Evolutionary conservation across 2,329 filamentous ascomycete genomes (phyloP), one percentile per base, ranked within the genome.

Genomic region (Fusarium newnesense): DNA sequence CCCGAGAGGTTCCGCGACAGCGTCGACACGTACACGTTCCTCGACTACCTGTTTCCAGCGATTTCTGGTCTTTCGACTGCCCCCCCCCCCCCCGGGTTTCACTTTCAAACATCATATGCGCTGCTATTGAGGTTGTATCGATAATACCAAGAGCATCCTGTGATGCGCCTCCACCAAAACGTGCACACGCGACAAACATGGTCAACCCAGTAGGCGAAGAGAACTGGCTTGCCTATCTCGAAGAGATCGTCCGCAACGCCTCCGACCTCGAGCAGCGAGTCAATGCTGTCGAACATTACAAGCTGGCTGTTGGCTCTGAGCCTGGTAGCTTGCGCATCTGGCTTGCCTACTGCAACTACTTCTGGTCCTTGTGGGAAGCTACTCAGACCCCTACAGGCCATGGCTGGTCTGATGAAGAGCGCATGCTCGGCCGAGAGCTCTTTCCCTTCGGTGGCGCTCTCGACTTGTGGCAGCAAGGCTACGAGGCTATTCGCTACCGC

Each of bases 311-410:
- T 28, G 83, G 84, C 65, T 91, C 93, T 59, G 93, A 96, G 81
- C 92, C 92, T 16, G 91, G 88, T 74, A 95, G 93, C 76, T 85
- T 92, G 67, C 90, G 89, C 71, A 84, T 96, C 44, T 96, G 94
- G 94, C 87, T 91, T 67, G 87, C 90, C 34, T 96, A 95, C 79
- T 94, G 92, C 81, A 91, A 95, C 76, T 96, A 92, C 82, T 90
- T 95, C 71, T 91, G 92, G 86, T 88, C 89, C 26, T 89, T 95
- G 16, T 91, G 93, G 80, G 86, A 87, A 58, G 89, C 89, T 73
- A 90, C 89, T 76, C 89, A 91, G 79, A 87, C 81, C 46, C 80
- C 86, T 60, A 86, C 88, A 61, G 83, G 86, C 26, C 60, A 74
- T 63, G 85, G 84, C 46, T 90, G 90, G 88, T 83, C 90, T 11